Conservation (phyloP, 2,329 filamentous ascomycete genomes). For the Chalaropsis ovoidea region DNA sequence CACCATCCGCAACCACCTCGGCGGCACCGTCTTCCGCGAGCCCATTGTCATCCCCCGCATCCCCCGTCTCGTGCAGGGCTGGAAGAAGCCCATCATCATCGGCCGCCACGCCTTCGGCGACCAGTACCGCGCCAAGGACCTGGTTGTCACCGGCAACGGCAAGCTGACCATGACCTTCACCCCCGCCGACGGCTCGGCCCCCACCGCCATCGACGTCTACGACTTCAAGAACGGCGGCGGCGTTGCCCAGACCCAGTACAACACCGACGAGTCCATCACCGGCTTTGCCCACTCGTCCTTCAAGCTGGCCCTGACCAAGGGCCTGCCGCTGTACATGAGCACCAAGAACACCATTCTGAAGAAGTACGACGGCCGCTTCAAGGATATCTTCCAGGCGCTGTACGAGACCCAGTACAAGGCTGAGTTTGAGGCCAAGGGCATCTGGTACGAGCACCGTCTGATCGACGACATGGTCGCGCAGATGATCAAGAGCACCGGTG, state of each 20-base stretch:
- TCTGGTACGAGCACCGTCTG: slow-evolving; percentile 98
- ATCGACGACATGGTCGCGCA: slow-evolving; percentile 99
- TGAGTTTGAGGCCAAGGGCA: slow-evolving; percentile 79
- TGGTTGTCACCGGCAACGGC: slow-evolving; percentile 69
- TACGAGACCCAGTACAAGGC: slow-evolving; percentile 80
- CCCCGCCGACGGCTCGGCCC: slow-evolving; percentile 61
- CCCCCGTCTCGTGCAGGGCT: slow-evolving; percentile 86
- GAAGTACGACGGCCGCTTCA: slow-evolving; percentile 97
- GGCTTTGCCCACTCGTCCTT: slow-evolving; percentile 95
- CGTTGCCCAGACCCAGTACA: slow-evolving; percentile 93
- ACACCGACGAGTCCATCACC: slow-evolving; percentile 88
- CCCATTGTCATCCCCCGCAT: slow-evolving; percentile 93
- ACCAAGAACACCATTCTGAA: slow-evolving; percentile 99
- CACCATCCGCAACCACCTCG: slow-evolving; percentile 64
- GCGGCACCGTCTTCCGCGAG: slow-evolving; percentile 97
- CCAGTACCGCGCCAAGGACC: slow-evolving; percentile 95
- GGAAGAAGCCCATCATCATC: slow-evolving; percentile 99
- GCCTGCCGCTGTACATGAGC: slow-evolving; percentile 95
- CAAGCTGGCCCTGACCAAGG: slow-evolving; percentile 84
- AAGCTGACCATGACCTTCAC: slow-evolving; percentile 94
- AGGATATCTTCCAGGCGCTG: slow-evolving; percentile 98
- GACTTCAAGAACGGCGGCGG: slow-evolving; percentile 79
- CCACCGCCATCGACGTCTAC: slow-evolving; percentile 80
- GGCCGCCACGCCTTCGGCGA: slow-evolving; percentile 97
- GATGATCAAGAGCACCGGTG: slow-evolving; percentile 98